Evolutionary conservation across 2,329 filamentous ascomycete species (phyloP).

Genomic region (Diplodia mutila): DNA sequence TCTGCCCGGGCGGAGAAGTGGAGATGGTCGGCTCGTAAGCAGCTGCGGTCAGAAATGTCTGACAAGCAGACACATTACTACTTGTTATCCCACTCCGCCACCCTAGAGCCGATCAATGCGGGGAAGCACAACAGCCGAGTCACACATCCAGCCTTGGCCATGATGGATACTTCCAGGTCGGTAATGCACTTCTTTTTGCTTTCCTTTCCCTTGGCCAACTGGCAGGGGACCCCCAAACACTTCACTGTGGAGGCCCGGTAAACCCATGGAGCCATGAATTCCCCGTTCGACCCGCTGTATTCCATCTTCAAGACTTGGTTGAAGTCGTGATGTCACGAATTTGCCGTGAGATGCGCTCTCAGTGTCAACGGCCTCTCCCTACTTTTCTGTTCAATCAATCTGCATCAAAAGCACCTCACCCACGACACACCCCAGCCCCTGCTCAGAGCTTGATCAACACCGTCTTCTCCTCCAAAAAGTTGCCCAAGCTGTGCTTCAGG

Average conservation of each 20-base stretch:
- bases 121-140: constrained; percentile 2
- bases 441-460: constrained; percentile 40
- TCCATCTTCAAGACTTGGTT: too few species aligned
- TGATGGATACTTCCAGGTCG: neutral
- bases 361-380: neutral
- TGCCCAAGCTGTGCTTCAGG: constrained; percentile 35
- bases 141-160: too few species aligned
- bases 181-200: neutral
- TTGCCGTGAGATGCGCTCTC: neutral
- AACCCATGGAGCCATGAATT: too few species aligned
- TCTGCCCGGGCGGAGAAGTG: neutral
- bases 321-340: neutral
- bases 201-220: neutral
- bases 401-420: too few species aligned
- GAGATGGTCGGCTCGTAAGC: neutral
- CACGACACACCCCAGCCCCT: too few species aligned
- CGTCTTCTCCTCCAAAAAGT: constrained; percentile 42
- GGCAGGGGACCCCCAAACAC: neutral
- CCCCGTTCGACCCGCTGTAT: too few species aligned
- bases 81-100: neutral
- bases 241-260: too few species aligned
- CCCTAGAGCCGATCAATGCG: constrained; percentile 17
- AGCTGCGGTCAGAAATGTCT: constrained; percentile 1
- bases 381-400: neutral
- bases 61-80: neutral